Evolutionary conservation across 2,329 filamentous ascomycete species (phyloP).

Genomic region (Trichoderma gracile): DNA sequence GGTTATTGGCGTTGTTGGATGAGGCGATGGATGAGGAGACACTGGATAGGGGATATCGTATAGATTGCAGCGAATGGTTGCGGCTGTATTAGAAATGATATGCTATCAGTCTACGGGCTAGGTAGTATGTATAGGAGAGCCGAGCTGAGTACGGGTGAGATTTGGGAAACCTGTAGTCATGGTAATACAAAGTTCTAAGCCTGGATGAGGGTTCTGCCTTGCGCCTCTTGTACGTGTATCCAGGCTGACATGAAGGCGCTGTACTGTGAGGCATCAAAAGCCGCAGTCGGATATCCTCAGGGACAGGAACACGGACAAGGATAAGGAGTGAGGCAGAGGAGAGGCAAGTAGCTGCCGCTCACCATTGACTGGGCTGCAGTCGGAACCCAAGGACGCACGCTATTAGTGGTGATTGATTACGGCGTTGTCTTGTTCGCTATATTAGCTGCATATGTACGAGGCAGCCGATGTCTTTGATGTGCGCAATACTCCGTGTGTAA

Average conservation of each 20-base stretch:
- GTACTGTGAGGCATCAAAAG: too few species aligned
- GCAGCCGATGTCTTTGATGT: background rate
- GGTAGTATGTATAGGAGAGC: background rate
- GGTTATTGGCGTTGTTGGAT: background rate
- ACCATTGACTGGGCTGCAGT: constrained; percentile 4
- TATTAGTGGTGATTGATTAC: constrained; percentile 7
- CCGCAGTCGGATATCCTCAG: too few species aligned
- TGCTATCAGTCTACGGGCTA: background rate
- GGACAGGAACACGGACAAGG: too few species aligned
- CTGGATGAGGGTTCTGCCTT: background rate
- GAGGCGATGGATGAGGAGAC: background rate
- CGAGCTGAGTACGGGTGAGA: background rate
- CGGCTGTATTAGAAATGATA: background rate
- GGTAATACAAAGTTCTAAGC: background rate
- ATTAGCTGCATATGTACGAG: constrained; percentile 15
- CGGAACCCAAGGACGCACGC: background rate
- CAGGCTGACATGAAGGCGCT: too few species aligned
- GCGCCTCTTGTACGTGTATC: background rate
- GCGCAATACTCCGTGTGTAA: background rate
- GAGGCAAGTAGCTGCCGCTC: constrained; percentile 13
- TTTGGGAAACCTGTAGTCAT: background rate
- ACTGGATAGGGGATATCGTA: background rate
- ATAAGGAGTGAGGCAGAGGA: background rate
- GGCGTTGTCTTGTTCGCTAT: background rate
- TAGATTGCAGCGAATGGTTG: background rate